Evolutionary conservation across 306 rosid genomes (phyloP), one percentile per base, ranked within the genome.

Genomic region (Vigna nakashimae): DNA sequence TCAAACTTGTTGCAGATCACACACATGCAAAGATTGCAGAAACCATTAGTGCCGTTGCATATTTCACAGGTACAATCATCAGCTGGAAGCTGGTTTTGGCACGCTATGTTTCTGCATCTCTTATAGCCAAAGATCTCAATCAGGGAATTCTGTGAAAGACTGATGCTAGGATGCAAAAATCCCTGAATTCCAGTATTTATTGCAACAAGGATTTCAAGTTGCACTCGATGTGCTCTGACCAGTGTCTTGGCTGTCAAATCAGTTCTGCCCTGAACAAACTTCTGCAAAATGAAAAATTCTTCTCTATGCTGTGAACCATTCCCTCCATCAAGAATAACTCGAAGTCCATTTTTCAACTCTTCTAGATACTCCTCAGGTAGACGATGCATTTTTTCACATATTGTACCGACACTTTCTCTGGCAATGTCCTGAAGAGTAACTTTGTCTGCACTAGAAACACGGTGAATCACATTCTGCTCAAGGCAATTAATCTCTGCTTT

Each of bases 21-120:
- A 83, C 98, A 93, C 97, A 93, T 93, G 84, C 98, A 93, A 74
- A 91, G 95, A 85, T 93, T 93, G 83, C 98, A 93, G 91, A 93
- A 93, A 76, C 98, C 98, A 83, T 88, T 91, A 73, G 88, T 84
- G 82, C 50, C 78, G 65, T 88, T 84, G 86, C 98, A 93, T 84
- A 89, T 88, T 72, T 85, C 97, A 79, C 98, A 93, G 68, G 95
- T 81, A 75, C 98, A 93, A 73, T 93, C 98, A 53, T 93, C 95
- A 26, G 98, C 95, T 0, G 98, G 97, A 77, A 93, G 92, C 87
- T 83, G 95, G 87, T 83, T 93, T 86, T 89, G 92, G 85, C 98
- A 93, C 24, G 92, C 95, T 63, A 93, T 89, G 76, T 93, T 93
- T 77, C 98, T 83, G 85, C 98, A 93, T 69, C 98, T 88, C 86